Evolutionary conservation across 306 rosid species (phyloP), one percentile per base, ranked within the genome.

Genomic region (Lathyrus sativus): DNA sequence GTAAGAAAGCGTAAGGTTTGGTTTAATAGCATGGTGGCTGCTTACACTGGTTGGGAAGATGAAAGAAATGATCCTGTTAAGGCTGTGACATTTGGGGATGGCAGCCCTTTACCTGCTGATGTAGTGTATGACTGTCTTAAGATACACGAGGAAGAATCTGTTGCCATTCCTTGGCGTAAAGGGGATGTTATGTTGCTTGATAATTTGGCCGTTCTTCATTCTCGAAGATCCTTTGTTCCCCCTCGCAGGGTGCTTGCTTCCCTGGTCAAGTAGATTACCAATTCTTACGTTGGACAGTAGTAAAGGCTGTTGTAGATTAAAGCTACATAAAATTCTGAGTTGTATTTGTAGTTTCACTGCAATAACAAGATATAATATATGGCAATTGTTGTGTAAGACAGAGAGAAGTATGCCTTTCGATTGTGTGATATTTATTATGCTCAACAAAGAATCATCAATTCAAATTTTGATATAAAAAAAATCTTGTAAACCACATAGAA

Each of bases 11-110:
- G 87, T 28, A 88, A 90, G 88, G 84, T 85, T 39, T 93, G 96
- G 98, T 86, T 92, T 72, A 92, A 92, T 22, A 89, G 93, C 82
- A 89, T 92, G 96, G 96, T 85, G 37, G 95, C 93, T 11, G 96
- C 98, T 14, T 88, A 89, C 57, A 88, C 78, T 0, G 81, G 81
- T 3, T 78, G 81, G 81, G 45, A 78, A 43, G 81, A 78, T 66
- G 74, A 72, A 31, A 28, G 65, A 14, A 78, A 78, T 41, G 86
- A 89, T 67, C 91, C 96, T 5, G 80, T 72, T 4, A 93, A 93
- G 84, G 98, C 96, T 0, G 95, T 93, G 9, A 90, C 90, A 1
- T 93, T 86, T 14, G 96, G 96, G 11, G 85, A 93, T 69, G 91
- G 97, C 26, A 70, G 73, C 41, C 90, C 95, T 0, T 73, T 93